A percentile compares a stretch with the other conserved stretches of the same genome.
Evolutionary conservation across 1,284 basidiomycete genomes (phyloP).

Genomic region (Leccinum angustisporum): DNA sequence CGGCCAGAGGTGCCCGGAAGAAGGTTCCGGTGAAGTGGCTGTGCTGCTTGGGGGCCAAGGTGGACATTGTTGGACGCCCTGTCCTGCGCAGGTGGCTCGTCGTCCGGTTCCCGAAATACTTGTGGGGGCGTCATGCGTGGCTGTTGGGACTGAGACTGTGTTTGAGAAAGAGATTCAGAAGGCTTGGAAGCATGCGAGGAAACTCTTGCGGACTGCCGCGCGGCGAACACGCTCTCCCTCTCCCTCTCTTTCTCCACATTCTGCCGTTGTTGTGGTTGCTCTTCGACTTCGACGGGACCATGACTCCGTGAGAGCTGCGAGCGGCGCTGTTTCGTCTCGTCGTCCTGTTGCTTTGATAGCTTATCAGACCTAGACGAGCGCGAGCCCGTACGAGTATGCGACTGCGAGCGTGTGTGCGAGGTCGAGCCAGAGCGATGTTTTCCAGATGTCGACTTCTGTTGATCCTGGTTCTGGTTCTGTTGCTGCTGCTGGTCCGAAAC

Average conservation of each 20-base stretch:
- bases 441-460: constrained; percentile 1
- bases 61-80: constrained; percentile 17
- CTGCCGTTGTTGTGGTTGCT: background rate
- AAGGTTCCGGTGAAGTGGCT: constrained; percentile 19
- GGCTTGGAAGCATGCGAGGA: constrained; percentile 22
- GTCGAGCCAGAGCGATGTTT: constrained; percentile 50
- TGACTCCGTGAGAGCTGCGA: constrained; percentile 43
- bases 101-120: constrained; percentile 34
- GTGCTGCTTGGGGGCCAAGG: constrained; percentile 9
- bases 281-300: constrained; percentile 22
- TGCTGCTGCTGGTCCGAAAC: constrained; percentile 53
- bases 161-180: constrained; percentile 15
- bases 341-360: constrained; percentile 38
- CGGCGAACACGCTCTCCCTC: constrained; percentile 5
- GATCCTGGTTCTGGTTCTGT: background rate
- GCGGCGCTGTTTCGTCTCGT: constrained; percentile 39
- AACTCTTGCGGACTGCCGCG: constrained; percentile 17
- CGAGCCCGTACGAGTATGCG: constrained; percentile 51
- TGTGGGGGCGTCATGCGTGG: constrained; percentile 28
- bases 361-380: constrained; percentile 46
- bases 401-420: background rate
- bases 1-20: constrained; percentile 4
- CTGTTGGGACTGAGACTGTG: background rate
- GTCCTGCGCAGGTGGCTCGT: constrained; percentile 26
- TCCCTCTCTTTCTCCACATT: constrained; percentile 21